Base-by-base conservation (phyloP, 2,329 filamentous ascomycete genomes). In the Plenodomus tracheiphilus region DNA sequence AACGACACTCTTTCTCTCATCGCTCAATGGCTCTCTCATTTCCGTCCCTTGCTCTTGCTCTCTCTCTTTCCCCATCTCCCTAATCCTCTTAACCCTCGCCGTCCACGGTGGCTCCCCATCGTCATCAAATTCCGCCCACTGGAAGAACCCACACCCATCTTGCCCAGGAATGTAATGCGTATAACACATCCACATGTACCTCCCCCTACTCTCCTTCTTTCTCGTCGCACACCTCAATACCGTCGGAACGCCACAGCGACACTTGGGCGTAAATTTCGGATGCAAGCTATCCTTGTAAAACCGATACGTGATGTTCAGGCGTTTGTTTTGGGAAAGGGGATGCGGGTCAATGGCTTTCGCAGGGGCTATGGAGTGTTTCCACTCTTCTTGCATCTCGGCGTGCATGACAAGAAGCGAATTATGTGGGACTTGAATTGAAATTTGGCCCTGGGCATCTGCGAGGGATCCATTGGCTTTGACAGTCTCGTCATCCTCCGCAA, bases 331-430 rank as follows among this genome's bases (percentile, higher is more conserved):
- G 0, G 92, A 82, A 1, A 96, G 69, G 0, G 92, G 90, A 69
- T 99, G 94, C 1, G 91, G 90, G 53, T 91, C 87, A 49, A 97
- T 88, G 3, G 86, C 84, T 41, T 81, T 79, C 0, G 88, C 86
- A 0, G 91, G 88, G 0, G 85, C 79, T 37, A 99, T 88, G 58
- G 84, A 83, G 71, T 99, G 94, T 71, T 97, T 97, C 91, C 91
- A 97, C 66, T 89, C 87, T 67, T 97, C 93, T 67, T 97, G 93
- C 90, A 96, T 97, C 68, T 96, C 91, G 1, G 93, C 92, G 65
- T 97, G 92, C 94, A 99, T 97, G 9, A 97, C 80, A 0, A 99
- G 80, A 0, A 97, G 81, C 0, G 90, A 95, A 70, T 97, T 97
- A 72, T 97, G 94, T 0, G 93, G 93, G 0, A 97, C 83, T 61